Conservation (phyloP, 2,329 filamentous ascomycete species). For the Pseudogymnoascus sp. region DNA sequence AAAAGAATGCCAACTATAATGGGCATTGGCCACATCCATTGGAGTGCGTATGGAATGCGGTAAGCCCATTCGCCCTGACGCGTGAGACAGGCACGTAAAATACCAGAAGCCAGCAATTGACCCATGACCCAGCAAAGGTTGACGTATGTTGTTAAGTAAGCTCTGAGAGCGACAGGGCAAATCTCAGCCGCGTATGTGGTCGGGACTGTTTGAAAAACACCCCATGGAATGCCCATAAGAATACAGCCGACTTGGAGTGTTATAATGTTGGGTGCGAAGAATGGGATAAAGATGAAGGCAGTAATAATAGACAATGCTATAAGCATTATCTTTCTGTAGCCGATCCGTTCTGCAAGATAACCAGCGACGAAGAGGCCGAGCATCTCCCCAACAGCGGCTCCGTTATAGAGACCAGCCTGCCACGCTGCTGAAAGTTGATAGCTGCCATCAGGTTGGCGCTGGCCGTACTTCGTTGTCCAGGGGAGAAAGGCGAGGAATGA, state of each 20-base stretch:
- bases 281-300: conserved; percentile 40
- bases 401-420: conserved; percentile 38
- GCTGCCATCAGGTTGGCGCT: conserved; percentile 19
- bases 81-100: conserved; percentile 30
- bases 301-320: conserved; percentile 35
- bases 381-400: conserved; percentile 36
- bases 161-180: conserved; percentile 42
- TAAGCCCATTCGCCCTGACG: background rate
- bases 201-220: conserved; percentile 38
- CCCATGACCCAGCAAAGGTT: conserved; percentile 32
- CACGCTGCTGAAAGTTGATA: conserved; percentile 33
- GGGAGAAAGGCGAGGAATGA: conserved; percentile 29
- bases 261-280: conserved; percentile 38
- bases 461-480: conserved; percentile 27
- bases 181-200: conserved; percentile 34
- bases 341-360: conserved; percentile 33
- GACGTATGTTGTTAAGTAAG: conserved; percentile 35
- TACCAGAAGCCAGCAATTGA: conserved; percentile 38
- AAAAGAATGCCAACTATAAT: conserved; percentile 37
- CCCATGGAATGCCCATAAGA: conserved; percentile 41
- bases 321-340: conserved; percentile 40
- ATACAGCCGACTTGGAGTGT: conserved; percentile 39
- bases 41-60: background rate
- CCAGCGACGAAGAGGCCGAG: conserved; percentile 35
- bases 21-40: conserved; percentile 37